Evolutionary conservation across 768 basidiomycete species (phyloP), one percentile per base, ranked within the genome.

Genomic region (Tulasnella sp.): DNA sequence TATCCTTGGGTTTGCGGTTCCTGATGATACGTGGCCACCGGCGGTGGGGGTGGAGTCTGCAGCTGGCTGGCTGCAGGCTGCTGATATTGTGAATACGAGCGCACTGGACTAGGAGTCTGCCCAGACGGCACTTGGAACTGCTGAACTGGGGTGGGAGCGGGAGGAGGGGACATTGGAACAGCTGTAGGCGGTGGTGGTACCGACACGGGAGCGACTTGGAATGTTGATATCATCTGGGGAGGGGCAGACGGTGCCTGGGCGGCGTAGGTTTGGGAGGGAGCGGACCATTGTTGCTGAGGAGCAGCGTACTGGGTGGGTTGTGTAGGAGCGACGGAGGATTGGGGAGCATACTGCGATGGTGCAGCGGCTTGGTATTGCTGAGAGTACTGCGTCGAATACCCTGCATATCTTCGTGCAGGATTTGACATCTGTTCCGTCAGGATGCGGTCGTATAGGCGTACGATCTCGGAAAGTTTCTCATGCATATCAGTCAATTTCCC

Each of bases 401-500:
- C 75, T 0, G 79, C 76, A 37, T 76, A 76, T 70, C 88, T 85
- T 90, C 91, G 92, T 52, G 88, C 85, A 0, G 91, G 91, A 54
- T 88, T 89, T 2, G 90, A 86, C 14, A 96, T 86, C 81, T 96
- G 93, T 79, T 93, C 88, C 34, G 95, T 95, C 58, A 97, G 85
- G 29, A 97, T 85, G 74, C 91, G 88, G 79, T 98, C 96, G 81
- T 98, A 99, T 3, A 97, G 84, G 81, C 92, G 91, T 67, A 98
- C 94, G 0, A 94, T 95, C 82, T 97, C 89, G 0, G 94, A 93
- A 12, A 99, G 83, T 83, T 98, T 97, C 68, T 92, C 91, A 80
- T 98, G 93, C 95, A 99, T 98, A 70, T 98, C 96, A 8, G 89
- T 86, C 42, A 99, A 85, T 81, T 96, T 86, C 82, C 96, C 96